Percentiles rank a stretch among this genome's conserved stretches.
Conservation (phyloP, 2,329 filamentous ascomycete species). For the Chaetomium olivaceum region DNA sequence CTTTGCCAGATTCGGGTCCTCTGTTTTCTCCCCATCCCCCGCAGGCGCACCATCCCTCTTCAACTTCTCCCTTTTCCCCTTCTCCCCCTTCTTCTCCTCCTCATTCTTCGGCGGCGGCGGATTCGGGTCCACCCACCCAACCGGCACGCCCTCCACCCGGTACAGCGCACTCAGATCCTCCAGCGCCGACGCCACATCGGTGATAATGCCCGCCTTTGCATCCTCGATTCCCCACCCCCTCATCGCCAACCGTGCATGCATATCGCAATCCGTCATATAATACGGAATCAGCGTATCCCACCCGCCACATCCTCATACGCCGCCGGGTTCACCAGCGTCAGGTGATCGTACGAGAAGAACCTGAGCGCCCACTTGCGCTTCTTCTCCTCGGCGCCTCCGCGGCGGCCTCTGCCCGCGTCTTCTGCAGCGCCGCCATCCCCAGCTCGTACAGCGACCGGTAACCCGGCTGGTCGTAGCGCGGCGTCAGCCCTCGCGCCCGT, state of each 20-base stretch:
- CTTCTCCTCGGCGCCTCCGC: slow-evolving; percentile 22
- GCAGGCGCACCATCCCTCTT: slow-evolving; percentile 19
- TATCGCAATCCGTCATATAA: slow-evolving; percentile 60
- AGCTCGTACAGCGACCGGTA: slow-evolving; percentile 48
- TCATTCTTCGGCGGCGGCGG: slow-evolving; percentile 32
- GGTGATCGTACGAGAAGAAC: slow-evolving; percentile 61
- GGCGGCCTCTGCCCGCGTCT: slow-evolving; percentile 27
- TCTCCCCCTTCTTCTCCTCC: slow-evolving; percentile 14
- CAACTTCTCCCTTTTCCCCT: slow-evolving; percentile 16
- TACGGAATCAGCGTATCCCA: slow-evolving; percentile 62
- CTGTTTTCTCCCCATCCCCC: slow-evolving; percentile 23
- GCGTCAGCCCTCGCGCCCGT: slow-evolving; percentile 40
- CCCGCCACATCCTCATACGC: slow-evolving; percentile 53
- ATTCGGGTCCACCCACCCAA: slow-evolving; percentile 40
- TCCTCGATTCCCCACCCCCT: slow-evolving; percentile 45
- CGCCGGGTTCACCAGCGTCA: slow-evolving; percentile 56
- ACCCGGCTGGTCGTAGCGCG: slow-evolving; percentile 38
- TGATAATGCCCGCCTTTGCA: slow-evolving; percentile 45
- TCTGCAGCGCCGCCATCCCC: slow-evolving; percentile 40
- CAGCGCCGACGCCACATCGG: slow-evolving; percentile 48
- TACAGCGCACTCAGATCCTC: slow-evolving; percentile 50
- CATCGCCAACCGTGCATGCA: slow-evolving; percentile 52
- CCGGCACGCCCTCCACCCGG: slow-evolving; percentile 42
- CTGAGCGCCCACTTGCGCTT: slow-evolving; percentile 50
- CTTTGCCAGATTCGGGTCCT: slow-evolving; percentile 33